Percentiles rank a stretch among this genome's conserved stretches.
Conservation (phyloP, 2,329 filamentous ascomycete genomes). For the Teratosphaeria gauchensis region DNA sequence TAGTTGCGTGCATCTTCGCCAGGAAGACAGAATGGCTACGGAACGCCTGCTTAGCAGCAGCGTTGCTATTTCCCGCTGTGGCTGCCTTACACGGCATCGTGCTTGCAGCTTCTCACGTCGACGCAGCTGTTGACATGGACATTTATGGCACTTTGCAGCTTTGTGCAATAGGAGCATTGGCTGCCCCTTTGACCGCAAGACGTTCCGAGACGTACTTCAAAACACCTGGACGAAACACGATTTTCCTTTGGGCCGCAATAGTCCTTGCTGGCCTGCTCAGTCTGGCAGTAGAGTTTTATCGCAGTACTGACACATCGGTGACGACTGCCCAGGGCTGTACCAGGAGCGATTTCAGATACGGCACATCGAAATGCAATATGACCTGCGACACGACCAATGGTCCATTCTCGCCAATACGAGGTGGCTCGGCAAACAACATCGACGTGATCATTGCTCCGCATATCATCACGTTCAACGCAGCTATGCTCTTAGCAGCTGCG, state of each 20-base stretch:
- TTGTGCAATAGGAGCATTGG: constrained; percentile 56
- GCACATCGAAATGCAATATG: constrained; percentile 36
- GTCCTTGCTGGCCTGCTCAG: constrained; percentile 52
- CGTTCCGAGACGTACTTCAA: constrained; percentile 56
- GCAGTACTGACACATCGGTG: constrained; percentile 27
- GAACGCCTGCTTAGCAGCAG: constrained; percentile 54
- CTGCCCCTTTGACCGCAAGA: constrained; percentile 52
- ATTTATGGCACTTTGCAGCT: constrained; percentile 59
- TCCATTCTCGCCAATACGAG: constrained; percentile 47
- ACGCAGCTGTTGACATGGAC: constrained; percentile 59
- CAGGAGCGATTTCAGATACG: constrained; percentile 35
- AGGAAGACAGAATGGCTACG: constrained; percentile 52
- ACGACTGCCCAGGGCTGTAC: neutral
- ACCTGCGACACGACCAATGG: constrained; percentile 37
- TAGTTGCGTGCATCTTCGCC: constrained; percentile 54
- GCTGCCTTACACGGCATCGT: constrained; percentile 56
- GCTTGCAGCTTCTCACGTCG: constrained; percentile 48
- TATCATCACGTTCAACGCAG: constrained; percentile 48
- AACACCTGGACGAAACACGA: constrained; percentile 53
- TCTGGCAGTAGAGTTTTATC: constrained; percentile 56
- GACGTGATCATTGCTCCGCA: constrained; percentile 52
- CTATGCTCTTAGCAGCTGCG: constrained; percentile 51
- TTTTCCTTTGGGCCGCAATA: constrained; percentile 56
- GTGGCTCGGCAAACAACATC: constrained; percentile 49
- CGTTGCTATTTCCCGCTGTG: constrained; percentile 52